phyloP scores from a whole-genome alignment of 129 eudicot species.

The Saussurea involucrata region DNA sequence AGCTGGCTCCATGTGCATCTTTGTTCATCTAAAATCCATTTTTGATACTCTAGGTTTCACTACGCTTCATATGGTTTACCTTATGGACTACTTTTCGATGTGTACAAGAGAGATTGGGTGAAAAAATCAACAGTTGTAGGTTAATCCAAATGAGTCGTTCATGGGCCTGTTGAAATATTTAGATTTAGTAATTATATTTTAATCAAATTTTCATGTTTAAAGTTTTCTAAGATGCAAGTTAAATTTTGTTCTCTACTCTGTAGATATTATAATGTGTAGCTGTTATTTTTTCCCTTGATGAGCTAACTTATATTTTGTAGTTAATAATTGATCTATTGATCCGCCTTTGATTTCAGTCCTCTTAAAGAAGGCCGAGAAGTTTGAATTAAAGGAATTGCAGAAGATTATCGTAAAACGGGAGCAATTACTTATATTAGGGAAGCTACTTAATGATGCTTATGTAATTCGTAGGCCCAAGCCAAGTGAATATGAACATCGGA shows the following conservation, averaged over 20 bases:
- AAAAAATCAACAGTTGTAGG: not conserved
- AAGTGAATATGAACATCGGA: conserved; percentile 64
- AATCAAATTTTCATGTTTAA: not conserved
- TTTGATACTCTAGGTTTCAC: not conserved
- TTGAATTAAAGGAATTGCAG: conserved; percentile 58
- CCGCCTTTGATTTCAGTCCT: conserved; percentile 45
- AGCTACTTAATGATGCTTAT: conserved; percentile 57
- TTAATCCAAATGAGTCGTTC: not conserved
- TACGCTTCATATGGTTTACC: not conserved
- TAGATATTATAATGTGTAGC: not conserved
- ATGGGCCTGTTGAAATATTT: not conserved
- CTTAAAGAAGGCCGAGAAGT: conserved; percentile 53
- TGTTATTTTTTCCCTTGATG: not conserved
- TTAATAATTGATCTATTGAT: conserved; percentile 6
- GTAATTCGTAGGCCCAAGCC: conserved; percentile 54
- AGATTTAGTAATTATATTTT: conserved; percentile 1
- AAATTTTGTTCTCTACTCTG: not conserved
- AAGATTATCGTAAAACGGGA: conserved; percentile 30
- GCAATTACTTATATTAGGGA: conserved; percentile 35
- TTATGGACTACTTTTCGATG: not conserved
- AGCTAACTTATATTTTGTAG: not conserved
- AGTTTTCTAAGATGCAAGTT: conserved; percentile 4
- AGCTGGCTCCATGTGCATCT: not conserved
- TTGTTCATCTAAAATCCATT: not conserved
- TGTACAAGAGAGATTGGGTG: conserved; percentile 3